phyloP scores from a whole-genome alignment of 257 asterid species.

The Henckelia pumila region DNA sequence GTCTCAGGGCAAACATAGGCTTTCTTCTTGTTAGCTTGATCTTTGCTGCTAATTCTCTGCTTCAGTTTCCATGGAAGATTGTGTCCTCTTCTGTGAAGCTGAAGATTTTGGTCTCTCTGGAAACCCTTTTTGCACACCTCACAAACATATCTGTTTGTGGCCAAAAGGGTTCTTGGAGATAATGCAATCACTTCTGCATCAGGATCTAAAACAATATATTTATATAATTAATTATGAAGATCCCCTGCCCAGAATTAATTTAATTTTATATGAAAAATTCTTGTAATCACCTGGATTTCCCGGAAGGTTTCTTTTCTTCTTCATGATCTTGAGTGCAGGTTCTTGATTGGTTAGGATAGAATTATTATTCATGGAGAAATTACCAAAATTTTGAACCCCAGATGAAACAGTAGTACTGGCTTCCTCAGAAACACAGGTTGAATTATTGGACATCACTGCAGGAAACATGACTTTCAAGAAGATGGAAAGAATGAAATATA shows the following conservation, averaged over 20 bases:
- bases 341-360: slow-evolving; percentile 33
- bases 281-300: slow-evolving; percentile 70
- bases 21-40: slow-evolving; percentile 49
- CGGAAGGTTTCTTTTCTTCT: slow-evolving; percentile 80
- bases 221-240: background rate
- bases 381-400: slow-evolving; percentile 50
- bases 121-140: slow-evolving; percentile 95
- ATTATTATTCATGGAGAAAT: slow-evolving; percentile 26
- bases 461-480: slow-evolving; percentile 46
- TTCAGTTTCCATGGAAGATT: slow-evolving; percentile 89
- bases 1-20: slow-evolving; percentile 83
- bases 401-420: slow-evolving; percentile 52
- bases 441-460: slow-evolving; percentile 39
- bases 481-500: background rate
- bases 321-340: slow-evolving; percentile 47
- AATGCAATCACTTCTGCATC: slow-evolving; percentile 87
- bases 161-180: slow-evolving; percentile 68
- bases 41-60: slow-evolving; percentile 65
- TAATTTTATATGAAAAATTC: background rate
- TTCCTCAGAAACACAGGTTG: slow-evolving; percentile 48
- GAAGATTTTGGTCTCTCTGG: slow-evolving; percentile 91
- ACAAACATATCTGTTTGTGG: slow-evolving; percentile 76
- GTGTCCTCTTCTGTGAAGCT: slow-evolving; percentile 85
- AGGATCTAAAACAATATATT: slow-evolving; percentile 72
- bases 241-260: no score